Evolutionary conservation across 768 basidiomycete species (phyloP).

Genomic region (Roridomyces roridus): DNA sequence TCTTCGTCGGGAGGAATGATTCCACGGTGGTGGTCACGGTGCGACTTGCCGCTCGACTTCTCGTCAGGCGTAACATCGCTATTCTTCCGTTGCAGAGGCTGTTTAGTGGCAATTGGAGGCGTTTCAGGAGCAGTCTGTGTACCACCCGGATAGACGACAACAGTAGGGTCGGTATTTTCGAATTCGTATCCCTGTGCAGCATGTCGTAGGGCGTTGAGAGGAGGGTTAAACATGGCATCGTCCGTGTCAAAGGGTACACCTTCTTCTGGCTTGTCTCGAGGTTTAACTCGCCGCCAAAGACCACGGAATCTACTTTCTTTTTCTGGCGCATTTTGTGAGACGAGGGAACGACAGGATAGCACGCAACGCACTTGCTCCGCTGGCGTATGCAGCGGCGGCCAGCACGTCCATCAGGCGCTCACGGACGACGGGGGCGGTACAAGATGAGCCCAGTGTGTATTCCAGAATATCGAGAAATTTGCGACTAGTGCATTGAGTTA

Average conservation of each 20-base stretch:
- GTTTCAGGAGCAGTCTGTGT: constrained; percentile 35
- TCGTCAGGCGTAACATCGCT: constrained; percentile 20
- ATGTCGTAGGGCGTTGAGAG: neutral
- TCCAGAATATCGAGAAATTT: constrained; percentile 85
- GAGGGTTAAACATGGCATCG: constrained; percentile 80
- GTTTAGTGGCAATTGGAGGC: constrained; percentile 30
- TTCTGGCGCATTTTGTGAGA: constrained; percentile 23
- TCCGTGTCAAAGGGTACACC: constrained; percentile 81
- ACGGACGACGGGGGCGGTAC: constrained; percentile 79
- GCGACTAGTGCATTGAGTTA: constrained; percentile 69
- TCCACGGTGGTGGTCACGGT: constrained; percentile 18
- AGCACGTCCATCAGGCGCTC: constrained; percentile 84
- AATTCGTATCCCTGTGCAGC: neutral
- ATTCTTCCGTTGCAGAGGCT: constrained; percentile 42
- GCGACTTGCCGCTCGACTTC: no score
- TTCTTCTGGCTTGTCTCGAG: constrained; percentile 81
- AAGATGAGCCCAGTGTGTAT: constrained; percentile 64
- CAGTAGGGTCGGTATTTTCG: constrained; percentile 34
- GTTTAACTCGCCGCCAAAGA: constrained; percentile 84
- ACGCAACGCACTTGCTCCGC: constrained; percentile 48
- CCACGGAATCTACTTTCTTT: constrained; percentile 65
- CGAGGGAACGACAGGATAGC: neutral
- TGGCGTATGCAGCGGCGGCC: constrained; percentile 80
- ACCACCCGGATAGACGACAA: constrained; percentile 43
- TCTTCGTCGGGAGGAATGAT: constrained; percentile 84